phyloP scores from a whole-genome alignment of 2,329 filamentous ascomycete genomes.

The Spiromastix sp. region DNA sequence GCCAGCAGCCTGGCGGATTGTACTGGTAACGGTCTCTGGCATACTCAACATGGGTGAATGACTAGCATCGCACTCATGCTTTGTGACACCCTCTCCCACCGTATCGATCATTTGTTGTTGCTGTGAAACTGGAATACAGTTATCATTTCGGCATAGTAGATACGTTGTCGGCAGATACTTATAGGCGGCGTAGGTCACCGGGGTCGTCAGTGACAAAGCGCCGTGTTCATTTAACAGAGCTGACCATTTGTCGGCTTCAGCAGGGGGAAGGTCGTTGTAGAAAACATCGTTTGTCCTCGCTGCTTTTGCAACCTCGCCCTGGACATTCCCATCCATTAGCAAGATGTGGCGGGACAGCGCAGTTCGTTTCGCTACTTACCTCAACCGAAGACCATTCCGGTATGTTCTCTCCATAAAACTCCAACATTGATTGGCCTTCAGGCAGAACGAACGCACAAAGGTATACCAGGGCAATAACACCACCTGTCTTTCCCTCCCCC shows the following conservation, averaged over 20 bases:
- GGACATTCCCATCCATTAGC: not conserved
- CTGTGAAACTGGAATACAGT: constrained; percentile 18
- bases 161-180: constrained; percentile 25
- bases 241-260: constrained; percentile 17
- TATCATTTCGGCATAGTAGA: constrained; percentile 27
- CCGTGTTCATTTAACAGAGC: constrained; percentile 16
- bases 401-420: not conserved
- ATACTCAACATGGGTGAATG: constrained; percentile 35
- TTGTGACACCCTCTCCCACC: constrained; percentile 19
- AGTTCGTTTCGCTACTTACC: not conserved
- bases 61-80: constrained; percentile 22
- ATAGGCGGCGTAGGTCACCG: constrained; percentile 22
- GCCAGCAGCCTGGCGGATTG: not conserved
- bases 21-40: constrained; percentile 19
- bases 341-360: not conserved
- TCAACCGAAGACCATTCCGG: constrained; percentile 1
- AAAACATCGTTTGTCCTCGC: constrained; percentile 7
- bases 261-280: constrained; percentile 21
- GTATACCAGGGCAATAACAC: constrained; percentile 21
- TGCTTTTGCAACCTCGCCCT: not conserved
- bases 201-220: constrained; percentile 17
- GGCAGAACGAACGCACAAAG: not conserved
- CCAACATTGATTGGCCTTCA: not conserved
- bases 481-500: constrained; percentile 21
- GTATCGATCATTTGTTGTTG: constrained; percentile 23